phyloP scores from a whole-genome alignment of 208 protist genomes.

The Acanthamoeba triangularis region DNA sequence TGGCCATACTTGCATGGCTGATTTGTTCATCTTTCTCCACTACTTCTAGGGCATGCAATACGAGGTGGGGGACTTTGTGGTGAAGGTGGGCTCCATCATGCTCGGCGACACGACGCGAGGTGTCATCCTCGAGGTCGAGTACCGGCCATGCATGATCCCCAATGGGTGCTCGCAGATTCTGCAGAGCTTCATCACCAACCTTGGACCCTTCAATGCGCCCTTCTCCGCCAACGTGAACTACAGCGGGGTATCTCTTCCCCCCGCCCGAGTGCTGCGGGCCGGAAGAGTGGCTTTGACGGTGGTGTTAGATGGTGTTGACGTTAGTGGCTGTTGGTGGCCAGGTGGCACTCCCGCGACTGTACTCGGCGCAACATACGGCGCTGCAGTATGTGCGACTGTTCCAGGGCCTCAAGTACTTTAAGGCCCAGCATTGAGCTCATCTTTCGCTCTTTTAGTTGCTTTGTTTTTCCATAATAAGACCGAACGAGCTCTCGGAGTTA shows the following conservation, averaged over 20 bases:
- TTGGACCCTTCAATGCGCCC: not conserved
- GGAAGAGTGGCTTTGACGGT: not conserved
- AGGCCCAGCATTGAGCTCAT: not conserved
- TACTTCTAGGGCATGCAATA: slow-evolving; percentile 28
- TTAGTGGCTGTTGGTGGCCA: not conserved
- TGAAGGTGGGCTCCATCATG: slow-evolving; percentile 67
- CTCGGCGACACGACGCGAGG: slow-evolving; percentile 35
- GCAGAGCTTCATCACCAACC: slow-evolving; percentile 37
- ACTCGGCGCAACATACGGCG: slow-evolving; percentile 33
- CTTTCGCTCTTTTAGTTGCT: no score
- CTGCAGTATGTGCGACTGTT: slow-evolving; percentile 22
- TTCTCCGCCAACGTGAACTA: not conserved
- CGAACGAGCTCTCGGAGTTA: no score
- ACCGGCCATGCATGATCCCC: slow-evolving; percentile 42
- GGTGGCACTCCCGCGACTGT: slow-evolving; percentile 2
- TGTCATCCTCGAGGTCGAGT: slow-evolving; percentile 38
- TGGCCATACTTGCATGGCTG: not conserved
- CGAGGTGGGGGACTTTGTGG: slow-evolving; percentile 42
- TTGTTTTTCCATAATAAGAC: not conserved
- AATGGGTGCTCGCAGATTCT: slow-evolving; percentile 16
- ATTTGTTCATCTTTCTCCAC: not conserved
- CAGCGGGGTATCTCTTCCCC: not conserved
- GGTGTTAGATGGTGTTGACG: not conserved
- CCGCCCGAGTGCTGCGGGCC: not conserved
- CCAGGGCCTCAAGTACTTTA: slow-evolving; percentile 40